Percentiles rank a stretch among this genome's conserved stretches.
phyloP scores from a whole-genome alignment of 306 rosid species.

The Prunus salicina region DNA sequence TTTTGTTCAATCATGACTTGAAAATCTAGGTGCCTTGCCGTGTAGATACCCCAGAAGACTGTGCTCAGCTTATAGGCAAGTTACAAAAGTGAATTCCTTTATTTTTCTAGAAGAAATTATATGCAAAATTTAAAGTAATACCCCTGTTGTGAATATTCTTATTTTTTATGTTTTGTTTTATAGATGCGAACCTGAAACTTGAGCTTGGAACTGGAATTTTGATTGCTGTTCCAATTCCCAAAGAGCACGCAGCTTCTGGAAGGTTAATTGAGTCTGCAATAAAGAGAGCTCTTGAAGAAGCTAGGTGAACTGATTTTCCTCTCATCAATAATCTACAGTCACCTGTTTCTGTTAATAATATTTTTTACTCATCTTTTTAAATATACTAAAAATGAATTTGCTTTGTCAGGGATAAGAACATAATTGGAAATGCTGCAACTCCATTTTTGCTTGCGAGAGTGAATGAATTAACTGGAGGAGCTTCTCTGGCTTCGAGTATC shows the following conservation, averaged over 20 bases:
- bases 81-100: conserved; percentile 9
- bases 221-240: conserved; percentile 86
- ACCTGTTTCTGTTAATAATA: background rate
- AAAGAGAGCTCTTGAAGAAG: conserved; percentile 67
- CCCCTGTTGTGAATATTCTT: background rate
- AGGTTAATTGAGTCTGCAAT: conserved; percentile 73
- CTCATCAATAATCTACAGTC: background rate
- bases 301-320: conserved; percentile 44
- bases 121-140: background rate
- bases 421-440: conserved; percentile 77
- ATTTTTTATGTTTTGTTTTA: conserved; percentile 3
- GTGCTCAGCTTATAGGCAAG: conserved; percentile 76
- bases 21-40: conserved; percentile 69
- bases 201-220: conserved; percentile 73
- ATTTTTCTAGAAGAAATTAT: background rate
- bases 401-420: conserved; percentile 56
- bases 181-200: conserved; percentile 70
- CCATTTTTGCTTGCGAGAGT: conserved; percentile 85
- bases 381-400: background rate
- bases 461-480: conserved; percentile 79
- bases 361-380: background rate
- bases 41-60: conserved; percentile 73
- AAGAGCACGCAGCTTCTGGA: conserved; percentile 75
- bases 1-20: conserved; percentile 25
- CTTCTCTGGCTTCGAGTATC: conserved; percentile 90